Evolutionary conservation across 805 yeast species (phyloP), one percentile per base, ranked within the genome.

Genomic region (Kuraishia ogatae): DNA sequence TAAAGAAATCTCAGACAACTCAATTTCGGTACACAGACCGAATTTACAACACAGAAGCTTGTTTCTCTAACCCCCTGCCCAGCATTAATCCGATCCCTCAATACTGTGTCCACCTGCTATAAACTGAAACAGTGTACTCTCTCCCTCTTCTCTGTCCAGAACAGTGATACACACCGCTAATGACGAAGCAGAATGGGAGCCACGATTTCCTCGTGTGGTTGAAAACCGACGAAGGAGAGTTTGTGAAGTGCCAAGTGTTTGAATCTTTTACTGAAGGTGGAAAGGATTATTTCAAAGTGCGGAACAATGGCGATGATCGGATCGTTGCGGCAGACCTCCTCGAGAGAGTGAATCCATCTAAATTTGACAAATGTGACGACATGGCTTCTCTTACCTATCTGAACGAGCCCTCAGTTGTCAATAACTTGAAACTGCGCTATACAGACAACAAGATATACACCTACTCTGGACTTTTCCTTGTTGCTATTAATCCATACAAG

Each of bases 301-400:
- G 43, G 17, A 35, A 76, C 26, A 77, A 78, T 53, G 58, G 66
- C 11, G 64, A 64, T 5, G 67, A 67, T 17, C 59, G 64, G 10
- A 69, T 67, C 13, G 64, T 82, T 4, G 74, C 75, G 24, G 72
- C 77, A 11, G 68, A 66, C 21, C 69, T 72, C 53, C 77, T 75
- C 22, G 85, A 85, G 60, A 82, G 81, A 62, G 89, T 92, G 53
- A 94, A 94, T 65, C 99, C 99, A 1, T 76, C 84, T 8, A 87
- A 88, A 61, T 94, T 94, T 69, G 96, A 94, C 68, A 86, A 83
- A 62, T 93, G 96, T 57, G 84, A 87, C 61, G 97, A 94, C 64
- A 89, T 94, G 92, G 98, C 98, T 0, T 97, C 92, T 61, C 76
- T 94, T 59, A 94, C 99, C 0, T 90, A 85, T 68, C 75, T 94